Evolutionary conservation across 129 eudicot genomes (phyloP).

Genomic region (Flaveria trinervia): DNA sequence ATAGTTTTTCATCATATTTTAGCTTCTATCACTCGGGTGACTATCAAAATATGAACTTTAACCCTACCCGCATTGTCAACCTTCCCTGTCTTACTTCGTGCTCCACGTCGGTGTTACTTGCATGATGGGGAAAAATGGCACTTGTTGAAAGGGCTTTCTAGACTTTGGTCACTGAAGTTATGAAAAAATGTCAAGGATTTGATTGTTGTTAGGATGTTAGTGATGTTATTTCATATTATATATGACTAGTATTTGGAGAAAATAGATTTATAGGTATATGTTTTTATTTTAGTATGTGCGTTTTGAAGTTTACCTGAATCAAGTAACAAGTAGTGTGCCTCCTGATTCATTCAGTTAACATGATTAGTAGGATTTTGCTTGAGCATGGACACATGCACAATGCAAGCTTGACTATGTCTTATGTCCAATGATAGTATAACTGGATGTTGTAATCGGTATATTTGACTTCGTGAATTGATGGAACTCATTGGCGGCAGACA

Average conservation of each 20-base stretch:
- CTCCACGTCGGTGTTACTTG: conserved; percentile 20
- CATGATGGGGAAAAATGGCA: conserved; percentile 17
- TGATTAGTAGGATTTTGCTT: neutral
- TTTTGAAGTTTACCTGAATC: too few species aligned
- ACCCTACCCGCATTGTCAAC: conserved; percentile 14
- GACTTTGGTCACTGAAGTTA: conserved; percentile 13
- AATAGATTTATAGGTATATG: conserved; percentile 10
- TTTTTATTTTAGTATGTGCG: neutral
- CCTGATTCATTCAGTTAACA: neutral
- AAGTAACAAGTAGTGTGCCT: neutral
- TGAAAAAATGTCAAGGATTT: conserved; percentile 22
- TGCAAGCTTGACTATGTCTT: neutral
- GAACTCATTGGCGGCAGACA: neutral
- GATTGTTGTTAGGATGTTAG: conserved; percentile 2
- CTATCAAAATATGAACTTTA: conserved; percentile 29
- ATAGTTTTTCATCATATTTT: conserved; percentile 30
- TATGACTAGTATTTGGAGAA: conserved; percentile 9
- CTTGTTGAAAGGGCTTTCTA: neutral
- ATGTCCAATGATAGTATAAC: neutral
- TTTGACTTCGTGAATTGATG: neutral
- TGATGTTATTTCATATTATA: conserved; percentile 2
- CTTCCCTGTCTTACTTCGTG: conserved; percentile 25
- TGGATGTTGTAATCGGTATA: too few species aligned
- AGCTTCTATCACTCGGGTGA: conserved; percentile 19
- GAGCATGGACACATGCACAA: neutral